Evolutionary conservation across 192 early-diverging fungal species (phyloP), one percentile per base, ranked within the genome.

Genomic region (Geranomyces variabilis): DNA sequence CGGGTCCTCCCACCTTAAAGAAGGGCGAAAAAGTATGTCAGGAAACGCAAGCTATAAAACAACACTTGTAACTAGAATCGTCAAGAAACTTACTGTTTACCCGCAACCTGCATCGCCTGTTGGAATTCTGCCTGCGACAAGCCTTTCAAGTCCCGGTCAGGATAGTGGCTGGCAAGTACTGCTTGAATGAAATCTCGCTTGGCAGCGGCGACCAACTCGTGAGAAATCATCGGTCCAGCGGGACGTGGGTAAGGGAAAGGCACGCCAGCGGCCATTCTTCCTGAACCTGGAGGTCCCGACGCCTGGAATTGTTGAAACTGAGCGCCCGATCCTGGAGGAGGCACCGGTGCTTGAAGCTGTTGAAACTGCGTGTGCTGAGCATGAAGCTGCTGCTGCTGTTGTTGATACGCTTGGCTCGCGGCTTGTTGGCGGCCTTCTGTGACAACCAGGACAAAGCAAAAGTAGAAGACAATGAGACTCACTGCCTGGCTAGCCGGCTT

Each of bases 341-440:
- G 36, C 36, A 10, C 36, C 5, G 36, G 10, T 19, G 17, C 21
- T 33, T 60, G 58, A 26, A 53, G 7, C 15, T 53, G 51, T 17
- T 53, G 51, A 26, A 53, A 53, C 51, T 53, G 51, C 36, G 10
- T 41, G 5, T 41, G 36, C 10, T 41, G 36, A 41, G 36, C 36
- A 53, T 53, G 51, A 3, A 53, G 15, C 19, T 60, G 58, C 17
- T 60, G 58, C 58, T 60, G 58, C 29, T 60, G 58, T 19, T 60
- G 58, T 26, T 60, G 58, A 28, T 60, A 34, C 58, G 17, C 21
- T 30, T 60, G 8, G 8, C 9, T 19, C 5, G 17, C 21, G 9
- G 29, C 15, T 60, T 60, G 58, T 30, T 60, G 58, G 9, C 29
- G 58, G 4, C 26, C 51, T 10, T 41, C 36, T 41, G 36, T 41